These are phyloP conservation scores for Solanum hybrid DNA, from an alignment of 305 asterid genomes.

Conservation along the genomic window DNA sequence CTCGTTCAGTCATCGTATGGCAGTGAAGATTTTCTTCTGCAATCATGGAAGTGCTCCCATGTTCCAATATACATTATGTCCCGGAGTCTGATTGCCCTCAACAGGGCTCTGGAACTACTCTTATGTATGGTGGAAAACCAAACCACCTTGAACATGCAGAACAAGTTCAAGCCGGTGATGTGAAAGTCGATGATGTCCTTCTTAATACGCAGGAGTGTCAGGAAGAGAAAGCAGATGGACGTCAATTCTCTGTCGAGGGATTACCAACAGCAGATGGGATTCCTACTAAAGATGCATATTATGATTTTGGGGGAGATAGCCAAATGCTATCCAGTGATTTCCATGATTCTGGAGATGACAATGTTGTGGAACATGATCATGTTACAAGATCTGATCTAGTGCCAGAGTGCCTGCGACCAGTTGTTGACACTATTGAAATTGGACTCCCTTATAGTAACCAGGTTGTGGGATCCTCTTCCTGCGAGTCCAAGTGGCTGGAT, in stretches of 20 bases:
- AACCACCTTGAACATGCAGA: constrained; percentile 31
- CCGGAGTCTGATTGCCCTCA: constrained; percentile 53
- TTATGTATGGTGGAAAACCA: constrained; percentile 42
- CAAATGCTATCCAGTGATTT: constrained; percentile 43
- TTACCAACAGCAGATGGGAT: constrained; percentile 38
- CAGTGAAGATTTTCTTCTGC: constrained; percentile 21
- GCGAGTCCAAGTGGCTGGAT: constrained; percentile 41
- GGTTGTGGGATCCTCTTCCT: constrained; percentile 24
- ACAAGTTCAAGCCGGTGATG: constrained; percentile 30
- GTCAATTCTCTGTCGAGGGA: constrained; percentile 37
- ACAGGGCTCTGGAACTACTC: constrained; percentile 37
- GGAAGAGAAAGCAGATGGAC: constrained; percentile 35
- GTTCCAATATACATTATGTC: constrained; percentile 37
- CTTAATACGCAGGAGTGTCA: constrained; percentile 29
- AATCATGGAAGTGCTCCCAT: constrained; percentile 67
- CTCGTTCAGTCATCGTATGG: constrained; percentile 20
- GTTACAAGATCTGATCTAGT: constrained; percentile 26
- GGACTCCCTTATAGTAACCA: constrained; percentile 28
- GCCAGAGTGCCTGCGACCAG: constrained; percentile 22
- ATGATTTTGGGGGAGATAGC: constrained; percentile 46
- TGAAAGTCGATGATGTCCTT: constrained; percentile 30
- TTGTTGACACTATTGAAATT: constrained; percentile 33
- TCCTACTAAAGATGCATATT: constrained; percentile 36
- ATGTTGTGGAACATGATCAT: constrained; percentile 36
- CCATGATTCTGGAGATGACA: constrained; percentile 52